A percentile compares a stretch with the other conserved stretches of the same genome.
These are phyloP conservation scores for Macrolepiota albuminosa DNA, from an alignment of 768 basidiomycete species.

Conservation along the genomic window DNA sequence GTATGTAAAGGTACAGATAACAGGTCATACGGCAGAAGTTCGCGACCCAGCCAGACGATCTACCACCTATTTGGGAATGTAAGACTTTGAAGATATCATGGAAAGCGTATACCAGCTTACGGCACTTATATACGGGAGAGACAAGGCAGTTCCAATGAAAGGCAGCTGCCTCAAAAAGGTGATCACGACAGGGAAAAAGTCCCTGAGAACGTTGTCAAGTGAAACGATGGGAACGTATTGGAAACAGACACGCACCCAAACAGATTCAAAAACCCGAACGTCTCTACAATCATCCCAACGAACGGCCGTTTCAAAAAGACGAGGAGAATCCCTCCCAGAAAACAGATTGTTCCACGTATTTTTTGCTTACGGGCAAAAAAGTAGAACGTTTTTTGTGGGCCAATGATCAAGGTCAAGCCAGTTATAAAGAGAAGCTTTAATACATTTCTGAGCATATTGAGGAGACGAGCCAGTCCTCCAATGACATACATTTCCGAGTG, in stretches of 20 bases:
- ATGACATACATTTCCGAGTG: conserved; percentile 83
- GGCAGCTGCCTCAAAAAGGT: conserved; percentile 96
- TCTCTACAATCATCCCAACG: conserved; percentile 89
- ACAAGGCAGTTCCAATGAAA: conserved; percentile 81
- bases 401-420: conserved; percentile 95
- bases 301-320: conserved; percentile 97
- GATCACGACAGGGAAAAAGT: conserved; percentile 98
- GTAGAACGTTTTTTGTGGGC: conserved; percentile 94
- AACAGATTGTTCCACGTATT: conserved; percentile 83
- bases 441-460: conserved; percentile 4
- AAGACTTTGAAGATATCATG: background rate
- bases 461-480: background rate
- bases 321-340: conserved; percentile 85
- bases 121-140: conserved; percentile 80
- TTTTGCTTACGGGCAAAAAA: conserved; percentile 98
- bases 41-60: conserved; percentile 80
- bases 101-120: conserved; percentile 41
- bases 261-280: conserved; percentile 94
- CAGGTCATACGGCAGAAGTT: conserved; percentile 57
- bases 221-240: background rate
- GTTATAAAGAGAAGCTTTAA: conserved; percentile 89
- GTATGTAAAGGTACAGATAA: conserved; percentile 12
- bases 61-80: conserved; percentile 46
- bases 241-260: conserved; percentile 66
- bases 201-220: conserved; percentile 42